Percentiles rank a stretch among this genome's conserved stretches.
Conservation (phyloP, 129 eudicot species). For the Daucus carota region DNA sequence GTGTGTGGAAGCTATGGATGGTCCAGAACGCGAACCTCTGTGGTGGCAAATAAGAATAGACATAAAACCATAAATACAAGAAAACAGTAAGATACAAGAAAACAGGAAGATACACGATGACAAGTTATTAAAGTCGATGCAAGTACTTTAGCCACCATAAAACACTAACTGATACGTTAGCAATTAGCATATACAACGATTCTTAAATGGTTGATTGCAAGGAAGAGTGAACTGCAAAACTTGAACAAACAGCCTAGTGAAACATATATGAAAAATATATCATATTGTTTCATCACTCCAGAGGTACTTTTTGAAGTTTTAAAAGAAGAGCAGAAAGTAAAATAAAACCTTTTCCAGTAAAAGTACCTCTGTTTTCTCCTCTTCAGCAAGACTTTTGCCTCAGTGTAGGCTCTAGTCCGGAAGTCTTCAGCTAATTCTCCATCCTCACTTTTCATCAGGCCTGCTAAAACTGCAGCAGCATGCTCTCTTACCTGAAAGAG, state of each 20-base stretch:
- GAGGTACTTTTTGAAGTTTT: neutral
- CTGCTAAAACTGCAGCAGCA: conserved; percentile 98
- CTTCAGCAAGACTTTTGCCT: conserved; percentile 51
- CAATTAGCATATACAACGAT: neutral
- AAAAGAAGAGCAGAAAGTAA: neutral
- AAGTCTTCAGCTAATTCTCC: conserved; percentile 62
- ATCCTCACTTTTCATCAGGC: conserved; percentile 93
- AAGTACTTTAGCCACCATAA: neutral
- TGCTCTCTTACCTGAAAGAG: conserved; percentile 87
- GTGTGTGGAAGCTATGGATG: conserved; percentile 61
- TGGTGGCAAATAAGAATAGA: conserved; percentile 16
- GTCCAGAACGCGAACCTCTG: conserved; percentile 48
- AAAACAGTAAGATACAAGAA: neutral
- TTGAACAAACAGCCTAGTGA: neutral
- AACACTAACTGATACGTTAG: neutral
- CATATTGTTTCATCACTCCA: neutral
- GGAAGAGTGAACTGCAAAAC: neutral
- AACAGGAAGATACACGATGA: neutral
- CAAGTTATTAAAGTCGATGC: neutral
- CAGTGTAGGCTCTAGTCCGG: conserved; percentile 73
- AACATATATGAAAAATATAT: neutral
- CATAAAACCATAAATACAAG: neutral
- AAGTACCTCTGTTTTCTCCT: conserved; percentile 64
- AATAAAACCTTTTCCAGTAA: conserved; percentile 6
- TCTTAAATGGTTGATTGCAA: neutral